Evolutionary conservation across 2,329 filamentous ascomycete genomes (phyloP), one percentile per base, ranked within the genome.

Genomic region (Ophiostoma tasmaniense): DNA sequence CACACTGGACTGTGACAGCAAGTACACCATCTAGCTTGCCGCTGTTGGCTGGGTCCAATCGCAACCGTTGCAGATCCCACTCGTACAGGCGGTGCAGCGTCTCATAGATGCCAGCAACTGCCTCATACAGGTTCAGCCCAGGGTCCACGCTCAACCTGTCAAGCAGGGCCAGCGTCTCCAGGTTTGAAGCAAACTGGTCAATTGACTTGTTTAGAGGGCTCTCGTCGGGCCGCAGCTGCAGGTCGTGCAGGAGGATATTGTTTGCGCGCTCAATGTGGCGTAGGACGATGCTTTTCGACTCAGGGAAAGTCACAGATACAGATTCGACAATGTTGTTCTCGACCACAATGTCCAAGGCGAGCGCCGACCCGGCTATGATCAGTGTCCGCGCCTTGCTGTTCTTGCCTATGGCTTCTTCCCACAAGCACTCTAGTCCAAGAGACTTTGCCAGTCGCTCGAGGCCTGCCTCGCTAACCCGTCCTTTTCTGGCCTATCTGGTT

Each of bases 61-160:
- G 82, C 37, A 88, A 76, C 71, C 81, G 84, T 69, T 85, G 81
- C 71, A 89, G 79, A 75, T 95, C 91, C 81, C 90, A 90, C 64
- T 86, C 81, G 74, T 90, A 87, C n/a, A 96, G 79, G 73, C 83
- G 87, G 70, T 84, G 81, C 70, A 95, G 79, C 74, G 90, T 91
- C 69, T 84, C 84, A 76, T 89, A 91, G 6, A 96, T 81, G 2
- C 90, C 90, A 3, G 86, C 87, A 62, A 94, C 81, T 0, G 91
- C 91, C 75, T 92, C 90, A 75, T 91, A 90, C 76, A 91, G 91
- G 73, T 91, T 91, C 8, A 94, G 82, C 5, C 85, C 85, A 1
- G 87, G 87, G 37, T 84, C 81, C 28, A 87, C 83, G 76, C 90
- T 92, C 67, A 94, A 82, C 73, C 87, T 89, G 76, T 95, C 92